phyloP scores from a whole-genome alignment of 2,329 filamentous ascomycete species.

The Chalaropsis ovoidea region DNA sequence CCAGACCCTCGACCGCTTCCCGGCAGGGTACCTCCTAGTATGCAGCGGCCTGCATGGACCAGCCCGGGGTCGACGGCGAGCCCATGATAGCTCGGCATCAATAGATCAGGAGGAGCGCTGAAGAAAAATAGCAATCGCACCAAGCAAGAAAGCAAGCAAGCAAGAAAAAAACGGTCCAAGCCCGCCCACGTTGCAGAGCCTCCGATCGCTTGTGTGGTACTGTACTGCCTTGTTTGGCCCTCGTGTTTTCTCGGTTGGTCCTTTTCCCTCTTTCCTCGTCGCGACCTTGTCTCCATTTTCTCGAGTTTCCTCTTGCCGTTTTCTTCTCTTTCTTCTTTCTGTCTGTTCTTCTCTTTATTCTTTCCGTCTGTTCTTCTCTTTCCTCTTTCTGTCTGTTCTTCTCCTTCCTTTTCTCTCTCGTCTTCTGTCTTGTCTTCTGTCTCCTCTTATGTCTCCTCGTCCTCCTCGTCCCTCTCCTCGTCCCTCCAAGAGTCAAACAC shows the following conservation, averaged over 20 bases:
- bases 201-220: not conserved
- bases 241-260: not conserved
- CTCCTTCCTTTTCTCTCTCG: not conserved
- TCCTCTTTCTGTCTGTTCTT: not conserved
- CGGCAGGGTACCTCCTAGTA: not conserved
- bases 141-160: too few species aligned
- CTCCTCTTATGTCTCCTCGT: not conserved
- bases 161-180: not conserved
- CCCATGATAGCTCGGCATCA: not conserved
- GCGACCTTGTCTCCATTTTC: not conserved
- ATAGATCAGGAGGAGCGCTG: not conserved
- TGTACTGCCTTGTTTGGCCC: not conserved
- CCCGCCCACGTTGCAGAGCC: not conserved
- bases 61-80: not conserved
- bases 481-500: not conserved
- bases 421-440: not conserved
- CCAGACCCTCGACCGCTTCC: not conserved
- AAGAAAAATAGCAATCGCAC: not conserved
- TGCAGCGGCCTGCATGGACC: not conserved
- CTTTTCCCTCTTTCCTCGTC: not conserved
- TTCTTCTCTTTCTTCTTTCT: not conserved
- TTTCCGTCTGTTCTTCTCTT: constrained; percentile 6
- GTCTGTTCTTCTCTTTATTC: not conserved
- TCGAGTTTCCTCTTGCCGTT: not conserved
- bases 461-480: not conserved